These are phyloP conservation scores for Lachnellula subtilissima DNA, from an alignment of 2,329 filamentous ascomycete genomes.

Conservation along the genomic window DNA sequence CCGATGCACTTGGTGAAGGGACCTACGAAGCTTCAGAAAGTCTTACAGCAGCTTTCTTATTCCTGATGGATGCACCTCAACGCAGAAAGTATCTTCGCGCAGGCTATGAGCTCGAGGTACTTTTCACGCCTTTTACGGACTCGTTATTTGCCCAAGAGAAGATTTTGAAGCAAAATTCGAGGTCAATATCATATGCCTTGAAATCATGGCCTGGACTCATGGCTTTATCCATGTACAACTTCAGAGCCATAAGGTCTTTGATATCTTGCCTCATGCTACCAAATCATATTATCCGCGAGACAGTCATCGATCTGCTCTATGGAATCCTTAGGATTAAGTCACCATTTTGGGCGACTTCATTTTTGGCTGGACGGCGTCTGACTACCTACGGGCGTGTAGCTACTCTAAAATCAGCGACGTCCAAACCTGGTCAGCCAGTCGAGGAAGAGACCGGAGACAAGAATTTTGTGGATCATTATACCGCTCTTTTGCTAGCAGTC, in stretches of 20 bases:
- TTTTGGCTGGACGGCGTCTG: constrained; percentile 82
- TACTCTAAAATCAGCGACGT: constrained; percentile 62
- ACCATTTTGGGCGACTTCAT: constrained; percentile 90
- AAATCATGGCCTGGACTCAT: constrained; percentile 94
- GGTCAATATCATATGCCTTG: constrained; percentile 85
- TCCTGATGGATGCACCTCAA: constrained; percentile 79
- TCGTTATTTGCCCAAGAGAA: constrained; percentile 57
- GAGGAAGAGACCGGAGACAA: constrained; percentile 67
- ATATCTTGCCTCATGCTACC: constrained; percentile 58
- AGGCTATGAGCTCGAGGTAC: constrained; percentile 81
- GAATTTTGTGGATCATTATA: constrained; percentile 92
- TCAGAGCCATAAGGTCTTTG: constrained; percentile 77
- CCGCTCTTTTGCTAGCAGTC: constrained; percentile 77
- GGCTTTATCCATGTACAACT: constrained; percentile 81
- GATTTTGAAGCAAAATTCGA: constrained; percentile 77
- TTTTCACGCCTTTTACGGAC: constrained; percentile 92
- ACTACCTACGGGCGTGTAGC: constrained; percentile 96
- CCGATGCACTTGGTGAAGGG: constrained; percentile 87
- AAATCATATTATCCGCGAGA: constrained; percentile 57
- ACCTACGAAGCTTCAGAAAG: constrained; percentile 91
- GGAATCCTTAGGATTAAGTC: constrained; percentile 80
- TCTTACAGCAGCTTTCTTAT: constrained; percentile 79
- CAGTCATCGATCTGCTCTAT: constrained; percentile 84
- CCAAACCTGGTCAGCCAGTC: constrained; percentile 45
- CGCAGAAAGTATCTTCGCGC: constrained; percentile 78